Percentiles rank a stretch among this genome's conserved stretches.
phyloP scores from a whole-genome alignment of 2,329 filamentous ascomycete species.

The Colletotrichum sidae region DNA sequence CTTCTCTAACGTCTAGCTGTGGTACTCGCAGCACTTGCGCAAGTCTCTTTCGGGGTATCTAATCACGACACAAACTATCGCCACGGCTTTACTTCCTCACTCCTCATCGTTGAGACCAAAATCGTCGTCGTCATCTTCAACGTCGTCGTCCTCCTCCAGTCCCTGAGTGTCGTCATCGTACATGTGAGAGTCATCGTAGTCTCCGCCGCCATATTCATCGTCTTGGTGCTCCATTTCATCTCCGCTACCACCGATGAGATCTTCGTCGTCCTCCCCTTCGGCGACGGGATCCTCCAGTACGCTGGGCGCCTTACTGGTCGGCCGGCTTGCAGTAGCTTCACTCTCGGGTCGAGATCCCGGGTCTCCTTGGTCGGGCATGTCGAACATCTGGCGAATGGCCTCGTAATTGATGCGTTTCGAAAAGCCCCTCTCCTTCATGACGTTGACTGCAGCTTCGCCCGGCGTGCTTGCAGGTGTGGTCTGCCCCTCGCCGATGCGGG shows the following conservation, averaged over 20 bases:
- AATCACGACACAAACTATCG: background rate
- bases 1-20: too few relatives aligned
- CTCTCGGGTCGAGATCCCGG: slow-evolving; percentile 65
- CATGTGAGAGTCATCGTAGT: slow-evolving; percentile 46
- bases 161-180: slow-evolving; percentile 36
- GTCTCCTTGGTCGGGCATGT: slow-evolving; percentile 55
- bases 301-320: slow-evolving; percentile 49
- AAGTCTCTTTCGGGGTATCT: too few relatives aligned
- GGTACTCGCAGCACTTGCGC: too few relatives aligned
- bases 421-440: slow-evolving; percentile 75
- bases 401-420: slow-evolving; percentile 83
- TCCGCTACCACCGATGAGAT: slow-evolving; percentile 39
- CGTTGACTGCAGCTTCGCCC: slow-evolving; percentile 75
- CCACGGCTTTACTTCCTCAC: background rate
- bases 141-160: slow-evolving; percentile 29
- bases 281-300: slow-evolving; percentile 51
- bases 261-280: slow-evolving; percentile 48
- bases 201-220: slow-evolving; percentile 49
- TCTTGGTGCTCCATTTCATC: slow-evolving; percentile 42
- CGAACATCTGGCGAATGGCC: slow-evolving; percentile 69
- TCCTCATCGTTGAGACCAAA: slow-evolving; percentile 36
- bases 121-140: slow-evolving; percentile 33
- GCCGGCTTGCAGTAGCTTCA: slow-evolving; percentile 49
- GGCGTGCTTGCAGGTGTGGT: slow-evolving; percentile 74
- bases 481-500: slow-evolving; percentile 73